Base-by-base conservation (phyloP, 176 grass and related monocot genomes). In the Triticum urartu region DNA sequence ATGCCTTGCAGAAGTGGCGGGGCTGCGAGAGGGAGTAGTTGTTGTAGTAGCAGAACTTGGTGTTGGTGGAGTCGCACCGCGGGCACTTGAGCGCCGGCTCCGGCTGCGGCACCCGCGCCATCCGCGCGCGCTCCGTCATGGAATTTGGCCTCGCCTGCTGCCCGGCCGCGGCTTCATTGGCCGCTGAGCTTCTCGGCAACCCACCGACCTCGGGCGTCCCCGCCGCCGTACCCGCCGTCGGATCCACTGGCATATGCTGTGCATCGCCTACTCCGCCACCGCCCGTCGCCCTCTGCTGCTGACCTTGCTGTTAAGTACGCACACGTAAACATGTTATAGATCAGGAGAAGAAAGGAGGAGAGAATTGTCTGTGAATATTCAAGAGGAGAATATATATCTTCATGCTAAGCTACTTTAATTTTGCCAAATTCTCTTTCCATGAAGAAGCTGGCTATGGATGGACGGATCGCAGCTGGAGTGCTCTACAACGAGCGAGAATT, bases 21-120 rank as follows among this genome's bases (percentile, higher is more conserved):
- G 97, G 97, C 90, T 98, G 97, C 67, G 97, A 86, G 65, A 94
- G 78, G 75, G 91, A 95, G 78, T 98, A 95, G 80, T 98, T 98
- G 88, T 98, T 98, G 86, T 90, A 98, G 88, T 98, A 98, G 85
- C 95, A 98, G 72, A 98, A 98, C 85, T 98, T 98, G 86, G 95
- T 98, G 91, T 98, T 98, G 80, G 88, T 81, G 39, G 95, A 98
- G 72, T 95, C 95, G n/a, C 93, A 98, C 38, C 95, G 91, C 10
- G 95, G 95, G 69, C 95, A 98, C 84, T 90, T 95, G 77, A 98
- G 86, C 43, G 91, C 89, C 77, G 85, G 89, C 79, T 95, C 95
- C 81, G 95, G 91, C 80, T 92, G 93, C n/a, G 91, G 93, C 56
- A 93, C 11, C 84, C 92, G 94, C 34, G 81, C 86, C 28, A 95